phyloP scores from a whole-genome alignment of 2,329 filamentous ascomycete species.

The Claviceps sp. region DNA sequence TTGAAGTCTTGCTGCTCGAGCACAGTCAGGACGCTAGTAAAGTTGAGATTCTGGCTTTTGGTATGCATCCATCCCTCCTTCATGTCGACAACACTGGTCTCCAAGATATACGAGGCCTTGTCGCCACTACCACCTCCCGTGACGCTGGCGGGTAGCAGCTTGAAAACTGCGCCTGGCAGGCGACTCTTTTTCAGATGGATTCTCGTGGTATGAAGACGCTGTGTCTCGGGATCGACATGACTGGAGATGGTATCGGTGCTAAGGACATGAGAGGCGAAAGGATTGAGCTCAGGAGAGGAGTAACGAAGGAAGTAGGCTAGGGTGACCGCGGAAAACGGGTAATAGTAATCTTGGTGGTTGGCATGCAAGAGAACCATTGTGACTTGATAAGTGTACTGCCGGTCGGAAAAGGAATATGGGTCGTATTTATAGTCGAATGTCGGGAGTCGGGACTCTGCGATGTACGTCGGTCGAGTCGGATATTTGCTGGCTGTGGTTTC shows the following conservation, averaged over 20 bases:
- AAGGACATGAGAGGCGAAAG: conserved; percentile 69
- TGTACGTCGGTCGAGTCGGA: not conserved
- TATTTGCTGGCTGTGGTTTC: conserved; percentile 5
- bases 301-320: conserved; percentile 85
- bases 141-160: conserved; percentile 57
- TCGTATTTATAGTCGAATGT: not conserved
- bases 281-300: conserved; percentile 56
- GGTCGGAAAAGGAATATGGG: not conserved
- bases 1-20: conserved; percentile 62
- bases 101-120: conserved; percentile 67
- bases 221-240: conserved; percentile 57
- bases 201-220: conserved; percentile 63
- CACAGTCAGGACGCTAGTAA: conserved; percentile 66
- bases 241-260: conserved; percentile 73
- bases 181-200: conserved; percentile 74
- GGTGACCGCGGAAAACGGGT: conserved; percentile 73
- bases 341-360: conserved; percentile 60
- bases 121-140: conserved; percentile 51
- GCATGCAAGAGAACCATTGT: conserved; percentile 51
- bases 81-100: conserved; percentile 67
- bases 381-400: conserved; percentile 6
- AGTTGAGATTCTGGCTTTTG: conserved; percentile 70
- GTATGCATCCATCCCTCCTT: conserved; percentile 73
- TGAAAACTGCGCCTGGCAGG: conserved; percentile 59
- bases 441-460: conserved; percentile 4